These are phyloP conservation scores for Chlamydomonas sphaeroides DNA, from an alignment of 139 green algal species.

Conservation along the genomic window DNA sequence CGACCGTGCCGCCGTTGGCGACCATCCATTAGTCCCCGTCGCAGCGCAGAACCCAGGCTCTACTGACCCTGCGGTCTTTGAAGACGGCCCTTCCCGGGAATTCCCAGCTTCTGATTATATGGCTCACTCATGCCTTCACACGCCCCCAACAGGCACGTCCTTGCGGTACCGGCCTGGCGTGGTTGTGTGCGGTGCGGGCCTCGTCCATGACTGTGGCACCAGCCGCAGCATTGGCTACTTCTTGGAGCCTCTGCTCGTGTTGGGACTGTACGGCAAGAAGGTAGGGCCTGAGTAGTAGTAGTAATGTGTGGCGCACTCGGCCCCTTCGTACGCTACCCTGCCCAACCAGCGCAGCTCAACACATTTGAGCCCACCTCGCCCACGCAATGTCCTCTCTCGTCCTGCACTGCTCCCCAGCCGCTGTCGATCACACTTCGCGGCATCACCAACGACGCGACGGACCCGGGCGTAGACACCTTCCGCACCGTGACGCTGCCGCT, in stretches of 20 bases:
- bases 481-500: constrained; percentile 93
- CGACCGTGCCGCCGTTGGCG: too few relatives aligned
- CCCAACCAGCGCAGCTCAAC: too few relatives aligned
- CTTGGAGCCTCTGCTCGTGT: constrained; percentile 88
- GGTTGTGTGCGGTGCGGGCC: constrained; percentile 70
- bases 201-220: constrained; percentile 92
- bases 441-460: constrained; percentile 92
- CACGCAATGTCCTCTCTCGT: too few relatives aligned
- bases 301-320: too few relatives aligned
- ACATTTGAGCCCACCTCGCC: too few relatives aligned
- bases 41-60: too few relatives aligned
- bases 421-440: constrained; percentile 85
- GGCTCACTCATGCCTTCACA: too few relatives aligned
- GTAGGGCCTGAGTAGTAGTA: too few relatives aligned
- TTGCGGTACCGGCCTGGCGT: constrained; percentile 91
- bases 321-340: too few relatives aligned
- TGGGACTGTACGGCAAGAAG: constrained; percentile 94
- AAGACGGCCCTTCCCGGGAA: background rate
- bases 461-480: constrained; percentile 89
- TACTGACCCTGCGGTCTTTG: background rate
- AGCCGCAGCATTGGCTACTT: constrained; percentile 91
- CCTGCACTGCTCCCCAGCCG: constrained; percentile 53
- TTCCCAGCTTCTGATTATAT: too few relatives aligned
- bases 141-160: constrained; percentile 74
- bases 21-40: too few relatives aligned